Evolutionary conservation across 139 green algal genomes (phyloP).

Genomic region (Edaphochlamys debaryana): DNA sequence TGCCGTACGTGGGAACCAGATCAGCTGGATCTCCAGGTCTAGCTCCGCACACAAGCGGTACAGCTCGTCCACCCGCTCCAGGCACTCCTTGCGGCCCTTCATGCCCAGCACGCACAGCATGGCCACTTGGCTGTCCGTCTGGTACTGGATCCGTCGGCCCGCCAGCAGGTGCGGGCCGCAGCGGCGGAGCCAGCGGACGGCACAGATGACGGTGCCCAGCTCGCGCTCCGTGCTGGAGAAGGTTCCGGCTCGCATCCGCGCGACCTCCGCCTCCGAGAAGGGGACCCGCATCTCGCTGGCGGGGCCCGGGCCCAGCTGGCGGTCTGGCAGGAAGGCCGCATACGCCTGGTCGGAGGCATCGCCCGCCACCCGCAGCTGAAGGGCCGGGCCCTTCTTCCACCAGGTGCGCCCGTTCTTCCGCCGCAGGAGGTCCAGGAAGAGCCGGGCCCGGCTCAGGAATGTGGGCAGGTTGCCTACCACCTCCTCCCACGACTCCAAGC

Average conservation of each 20-base stretch:
- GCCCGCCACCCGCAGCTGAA: not conserved
- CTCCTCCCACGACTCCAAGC: not conserved
- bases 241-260: not conserved
- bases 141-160: not conserved
- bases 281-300: not conserved
- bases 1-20: not conserved
- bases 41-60: not conserved
- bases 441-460: not conserved
- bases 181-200: not conserved
- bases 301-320: not conserved
- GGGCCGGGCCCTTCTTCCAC: not conserved
- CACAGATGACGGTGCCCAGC: not conserved
- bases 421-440: not conserved
- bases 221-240: slow-evolving; percentile 31
- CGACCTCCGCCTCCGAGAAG: not conserved
- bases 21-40: not conserved
- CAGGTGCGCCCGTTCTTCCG: not conserved
- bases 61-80: not conserved
- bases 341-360: slow-evolving; percentile 12
- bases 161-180: not conserved
- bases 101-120: not conserved
- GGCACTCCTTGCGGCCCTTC: not conserved
- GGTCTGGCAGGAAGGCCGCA: not conserved
- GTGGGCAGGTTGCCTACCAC: not conserved
- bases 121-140: slow-evolving; percentile 23